These are phyloP conservation scores for Bipolaris bicolor DNA, from an alignment of 2,329 filamentous ascomycete genomes.

Conservation along the genomic window DNA sequence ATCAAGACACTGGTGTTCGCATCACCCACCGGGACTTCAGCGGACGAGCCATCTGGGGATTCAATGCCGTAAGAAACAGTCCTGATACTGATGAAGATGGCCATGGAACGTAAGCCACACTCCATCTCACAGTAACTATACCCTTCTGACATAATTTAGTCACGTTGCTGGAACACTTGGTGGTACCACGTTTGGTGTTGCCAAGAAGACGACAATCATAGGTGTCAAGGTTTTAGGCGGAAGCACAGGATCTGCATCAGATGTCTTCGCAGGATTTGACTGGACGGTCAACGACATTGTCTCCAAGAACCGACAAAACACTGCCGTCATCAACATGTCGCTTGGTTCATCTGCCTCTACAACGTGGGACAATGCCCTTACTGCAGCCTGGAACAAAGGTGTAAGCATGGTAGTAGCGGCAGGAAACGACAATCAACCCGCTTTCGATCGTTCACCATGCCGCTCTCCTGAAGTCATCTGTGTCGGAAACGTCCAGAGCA, in stretches of 20 bases:
- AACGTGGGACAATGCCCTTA: slow-evolving; percentile 45
- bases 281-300: slow-evolving; percentile 47
- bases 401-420: slow-evolving; percentile 46
- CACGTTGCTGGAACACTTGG: slow-evolving; percentile 44
- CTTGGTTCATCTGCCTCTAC: slow-evolving; percentile 40
- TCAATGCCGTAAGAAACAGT: slow-evolving; percentile 31
- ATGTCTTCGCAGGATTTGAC: slow-evolving; percentile 39
- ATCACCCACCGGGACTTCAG: slow-evolving; percentile 55
- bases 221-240: slow-evolving; percentile 45
- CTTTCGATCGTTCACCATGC: slow-evolving; percentile 37
- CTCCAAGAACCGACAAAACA: slow-evolving; percentile 31
- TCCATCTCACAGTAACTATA: fast-evolving
- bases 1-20: slow-evolving; percentile 64
- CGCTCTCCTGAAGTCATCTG: slow-evolving; percentile 45
- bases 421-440: slow-evolving; percentile 43
- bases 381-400: slow-evolving; percentile 38
- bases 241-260: slow-evolving; percentile 24
- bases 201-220: slow-evolving; percentile 43
- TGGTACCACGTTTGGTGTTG: slow-evolving; percentile 40
- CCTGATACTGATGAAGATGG: slow-evolving; percentile 34
- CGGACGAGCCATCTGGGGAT: slow-evolving; percentile 39
- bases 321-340: slow-evolving; percentile 49
- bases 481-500: slow-evolving; percentile 43
- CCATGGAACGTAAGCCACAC: slow-evolving; percentile 33
- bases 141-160: background rate